Evolutionary conservation across 2,329 filamentous ascomycete species (phyloP).

Genomic region (Alternaria atra): DNA sequence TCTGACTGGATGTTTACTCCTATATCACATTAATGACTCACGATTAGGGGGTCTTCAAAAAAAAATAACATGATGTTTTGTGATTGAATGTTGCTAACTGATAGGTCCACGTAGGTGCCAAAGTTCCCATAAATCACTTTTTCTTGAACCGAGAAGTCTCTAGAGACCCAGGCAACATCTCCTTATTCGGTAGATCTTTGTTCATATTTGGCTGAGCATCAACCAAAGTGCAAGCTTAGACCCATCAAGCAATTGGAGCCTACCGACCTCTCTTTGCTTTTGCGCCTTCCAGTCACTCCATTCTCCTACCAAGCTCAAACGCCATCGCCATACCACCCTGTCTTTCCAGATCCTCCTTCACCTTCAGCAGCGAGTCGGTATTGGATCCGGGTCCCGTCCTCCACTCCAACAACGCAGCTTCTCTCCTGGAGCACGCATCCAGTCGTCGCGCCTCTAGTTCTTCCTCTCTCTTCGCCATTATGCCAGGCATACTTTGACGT

Average conservation of each 20-base stretch:
- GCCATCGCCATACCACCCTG: background rate
- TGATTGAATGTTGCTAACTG: background rate
- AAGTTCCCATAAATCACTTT: background rate
- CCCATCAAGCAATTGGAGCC: background rate
- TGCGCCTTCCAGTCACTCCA: background rate
- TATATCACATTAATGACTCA: no score
- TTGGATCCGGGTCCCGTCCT: background rate
- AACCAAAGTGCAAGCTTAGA: no score
- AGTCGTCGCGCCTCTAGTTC: background rate
- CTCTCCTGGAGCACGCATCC: background rate
- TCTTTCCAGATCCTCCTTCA: background rate
- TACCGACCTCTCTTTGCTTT: background rate
- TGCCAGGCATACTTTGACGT: background rate
- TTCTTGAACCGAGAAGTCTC: no score
- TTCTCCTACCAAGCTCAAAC: background rate
- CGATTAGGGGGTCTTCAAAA: background rate
- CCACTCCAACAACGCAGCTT: background rate
- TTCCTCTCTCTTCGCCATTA: background rate
- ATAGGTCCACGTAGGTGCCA: background rate
- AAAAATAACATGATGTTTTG: no score
- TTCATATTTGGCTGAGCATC: no score
- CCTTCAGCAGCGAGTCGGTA: background rate
- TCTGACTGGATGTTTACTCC: background rate
- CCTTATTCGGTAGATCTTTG: no score
- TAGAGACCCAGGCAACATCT: no score